Evolutionary conservation across 129 eudicot species (phyloP), one percentile per base, ranked within the genome.

Genomic region (Flaveria brownii): DNA sequence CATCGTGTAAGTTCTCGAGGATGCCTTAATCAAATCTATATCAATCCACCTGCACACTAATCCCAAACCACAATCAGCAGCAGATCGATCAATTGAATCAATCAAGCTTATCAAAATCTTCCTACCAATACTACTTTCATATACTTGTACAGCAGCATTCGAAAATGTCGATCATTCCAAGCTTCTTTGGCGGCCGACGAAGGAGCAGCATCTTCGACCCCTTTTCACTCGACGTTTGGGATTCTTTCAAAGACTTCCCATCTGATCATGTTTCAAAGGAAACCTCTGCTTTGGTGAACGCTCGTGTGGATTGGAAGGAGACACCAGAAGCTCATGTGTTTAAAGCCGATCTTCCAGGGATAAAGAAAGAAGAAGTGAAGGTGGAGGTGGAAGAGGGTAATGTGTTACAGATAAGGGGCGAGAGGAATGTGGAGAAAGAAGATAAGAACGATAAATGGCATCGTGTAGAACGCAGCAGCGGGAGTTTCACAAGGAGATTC

Each of bases 361-460:
- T 85, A 17, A 82, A 77, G 57, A 82, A 81, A 13, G 89, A 82
- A 73, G 86, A 82, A 26, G 86, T 77, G 9, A 81, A 73, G 49
- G 81, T 85, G 33, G 84, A 84, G 57, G 73, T 84, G 0, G 85
- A 81, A 52, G 88, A 84, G 39, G 83, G 66, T 0, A 81, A 43
- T 64, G 67, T 85, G 0, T 74, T 85, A 39, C 84, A 82, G 41
- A 75, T 85, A 17, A 78, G 77, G 43, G 88, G 84, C 1, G 84
- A 85, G 82, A 78, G 84, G 28, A 85, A 59, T 25, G 78, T 76
- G 28, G 88, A 85, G 79, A 79, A 85, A 52, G 86, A 85, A 72
- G 89, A 85, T n/a, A 82, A 85, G 81, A 85, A 78, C 1, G 86
- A 85, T 9, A 82, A 4, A 10, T 77, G 49, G 47, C 78, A 59